Evolutionary conservation across 2,329 filamentous ascomycete species (phyloP).

Genomic region (Pseudocercospora musae): DNA sequence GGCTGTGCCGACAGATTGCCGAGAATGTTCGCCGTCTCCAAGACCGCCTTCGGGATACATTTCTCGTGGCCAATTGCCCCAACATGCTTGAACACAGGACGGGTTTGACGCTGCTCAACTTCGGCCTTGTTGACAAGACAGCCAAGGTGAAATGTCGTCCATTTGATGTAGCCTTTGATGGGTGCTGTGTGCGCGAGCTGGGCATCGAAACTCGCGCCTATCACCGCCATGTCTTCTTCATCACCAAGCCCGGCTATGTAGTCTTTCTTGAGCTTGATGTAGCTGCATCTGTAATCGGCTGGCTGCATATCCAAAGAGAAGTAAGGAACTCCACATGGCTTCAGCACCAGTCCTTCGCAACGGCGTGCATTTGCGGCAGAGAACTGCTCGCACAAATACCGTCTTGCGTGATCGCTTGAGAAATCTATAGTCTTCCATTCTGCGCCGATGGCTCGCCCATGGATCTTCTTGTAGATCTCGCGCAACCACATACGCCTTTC

Average conservation of each 20-base stretch:
- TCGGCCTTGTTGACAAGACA: conserved; percentile 68
- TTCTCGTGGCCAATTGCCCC: conserved; percentile 49
- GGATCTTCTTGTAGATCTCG: conserved; percentile 51
- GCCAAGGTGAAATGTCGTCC: conserved; percentile 78
- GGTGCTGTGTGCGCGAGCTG: conserved; percentile 57
- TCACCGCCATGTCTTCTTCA: conserved; percentile 74
- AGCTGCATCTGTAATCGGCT: conserved; percentile 22
- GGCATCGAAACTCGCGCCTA: conserved; percentile 71
- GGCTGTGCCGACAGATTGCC: conserved; percentile 39
- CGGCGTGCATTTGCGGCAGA: conserved; percentile 61
- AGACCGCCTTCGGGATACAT: conserved; percentile 46
- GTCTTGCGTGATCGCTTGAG: conserved; percentile 46
- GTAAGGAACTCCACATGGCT: conserved; percentile 72
- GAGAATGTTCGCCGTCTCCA: conserved; percentile 43
- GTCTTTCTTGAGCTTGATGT: conserved; percentile 85
- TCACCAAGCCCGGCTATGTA: conserved; percentile 77
- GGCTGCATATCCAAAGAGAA: conserved; percentile 46
- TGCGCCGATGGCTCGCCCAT: conserved; percentile 65
- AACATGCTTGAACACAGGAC: conserved; percentile 64
- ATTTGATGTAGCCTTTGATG: conserved; percentile 49
- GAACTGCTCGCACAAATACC: conserved; percentile 61
- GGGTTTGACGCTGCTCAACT: conserved; percentile 50
- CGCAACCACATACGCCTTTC: conserved; percentile 61
- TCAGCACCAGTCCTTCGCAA: conserved; percentile 78
- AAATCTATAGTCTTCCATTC: conserved; percentile 68